Evolutionary conservation across 2,329 filamentous ascomycete genomes (phyloP).

Genomic region (Exophiala bonariae): DNA sequence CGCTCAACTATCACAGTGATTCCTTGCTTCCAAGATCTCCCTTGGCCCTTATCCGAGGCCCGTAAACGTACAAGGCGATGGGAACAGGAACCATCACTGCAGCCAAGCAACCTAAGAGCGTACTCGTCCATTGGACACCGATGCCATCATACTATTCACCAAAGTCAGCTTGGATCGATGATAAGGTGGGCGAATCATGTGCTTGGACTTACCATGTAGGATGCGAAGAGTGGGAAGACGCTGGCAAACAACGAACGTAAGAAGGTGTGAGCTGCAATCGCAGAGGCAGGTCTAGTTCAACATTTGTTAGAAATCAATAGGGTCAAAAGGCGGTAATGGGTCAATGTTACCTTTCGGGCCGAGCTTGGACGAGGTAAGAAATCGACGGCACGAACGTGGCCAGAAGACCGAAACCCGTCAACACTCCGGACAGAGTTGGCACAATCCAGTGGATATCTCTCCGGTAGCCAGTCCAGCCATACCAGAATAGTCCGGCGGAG

Average conservation of each 20-base stretch:
- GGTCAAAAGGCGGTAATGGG: conserved; percentile 13
- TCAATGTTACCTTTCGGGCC: conserved; percentile 29
- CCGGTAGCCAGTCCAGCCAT: conserved; percentile 42
- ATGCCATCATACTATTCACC: conserved; percentile 53
- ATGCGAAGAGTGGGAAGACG: conserved; percentile 37
- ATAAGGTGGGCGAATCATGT: neutral
- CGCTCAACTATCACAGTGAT: no score
- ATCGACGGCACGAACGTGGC: conserved; percentile 50
- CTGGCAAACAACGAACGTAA: conserved; percentile 42
- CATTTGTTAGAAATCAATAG: neutral
- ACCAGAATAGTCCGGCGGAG: conserved; percentile 44
- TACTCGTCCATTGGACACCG: conserved; percentile 43
- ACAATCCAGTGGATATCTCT: conserved; percentile 40
- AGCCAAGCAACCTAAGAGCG: conserved; percentile 38
- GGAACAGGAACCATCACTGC: conserved; percentile 37
- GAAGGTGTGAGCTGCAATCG: conserved; percentile 49
- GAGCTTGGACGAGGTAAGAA: conserved; percentile 44
- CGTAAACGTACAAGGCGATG: conserved; percentile 35
- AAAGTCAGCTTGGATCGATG: neutral
- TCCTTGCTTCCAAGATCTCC: no score
- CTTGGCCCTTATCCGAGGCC: conserved; percentile 31
- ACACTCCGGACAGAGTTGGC: conserved; percentile 40
- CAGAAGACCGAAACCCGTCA: conserved; percentile 51
- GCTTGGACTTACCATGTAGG: conserved; percentile 27
- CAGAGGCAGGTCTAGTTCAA: conserved; percentile 42